Percentiles rank a stretch among this genome's conserved stretches.
Conservation (phyloP, 805 yeast genomes). For the Helenozyma rhizophorensis region DNA sequence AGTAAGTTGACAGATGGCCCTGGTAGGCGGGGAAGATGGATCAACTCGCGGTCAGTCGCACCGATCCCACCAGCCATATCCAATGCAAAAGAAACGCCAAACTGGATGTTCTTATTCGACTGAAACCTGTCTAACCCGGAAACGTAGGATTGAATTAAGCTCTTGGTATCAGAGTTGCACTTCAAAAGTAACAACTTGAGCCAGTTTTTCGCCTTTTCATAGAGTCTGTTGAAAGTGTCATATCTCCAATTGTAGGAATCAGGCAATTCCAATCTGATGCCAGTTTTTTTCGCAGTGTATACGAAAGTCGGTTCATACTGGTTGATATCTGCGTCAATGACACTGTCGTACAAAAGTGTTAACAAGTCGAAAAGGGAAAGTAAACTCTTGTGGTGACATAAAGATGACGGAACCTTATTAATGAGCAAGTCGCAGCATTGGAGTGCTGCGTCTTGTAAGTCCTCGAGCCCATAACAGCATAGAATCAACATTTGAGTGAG, state of each 20-base stretch:
- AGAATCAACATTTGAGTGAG: constrained; percentile 60
- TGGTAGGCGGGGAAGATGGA: constrained; percentile 39
- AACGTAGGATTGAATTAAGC: constrained; percentile 74
- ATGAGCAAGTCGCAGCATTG: constrained; percentile 70
- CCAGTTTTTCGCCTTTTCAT: constrained; percentile 65
- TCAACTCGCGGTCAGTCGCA: constrained; percentile 63
- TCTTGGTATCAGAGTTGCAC: constrained; percentile 70
- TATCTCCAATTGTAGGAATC: constrained; percentile 76
- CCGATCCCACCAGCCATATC: constrained; percentile 77
- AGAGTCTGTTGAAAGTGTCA: constrained; percentile 57
- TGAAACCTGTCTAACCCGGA: constrained; percentile 29
- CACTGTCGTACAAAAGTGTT: constrained; percentile 70
- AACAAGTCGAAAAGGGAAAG: constrained; percentile 79
- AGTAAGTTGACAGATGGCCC: constrained; percentile 48
- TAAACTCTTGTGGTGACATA: constrained; percentile 70
- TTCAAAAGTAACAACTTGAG: constrained; percentile 49
- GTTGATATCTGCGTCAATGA: constrained; percentile 76
- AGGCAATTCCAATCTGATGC: constrained; percentile 55
- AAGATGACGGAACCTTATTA: constrained; percentile 63
- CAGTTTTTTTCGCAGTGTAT: constrained; percentile 44
- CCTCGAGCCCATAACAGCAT: constrained; percentile 74
- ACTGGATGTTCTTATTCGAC: constrained; percentile 42
- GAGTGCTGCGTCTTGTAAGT: constrained; percentile 75
- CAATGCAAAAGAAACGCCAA: constrained; percentile 86
- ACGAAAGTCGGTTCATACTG: constrained; percentile 81